These are phyloP conservation scores for Pythium aristosporum DNA, from an alignment of 352 stramenopile species.

Conservation along the genomic window DNA sequence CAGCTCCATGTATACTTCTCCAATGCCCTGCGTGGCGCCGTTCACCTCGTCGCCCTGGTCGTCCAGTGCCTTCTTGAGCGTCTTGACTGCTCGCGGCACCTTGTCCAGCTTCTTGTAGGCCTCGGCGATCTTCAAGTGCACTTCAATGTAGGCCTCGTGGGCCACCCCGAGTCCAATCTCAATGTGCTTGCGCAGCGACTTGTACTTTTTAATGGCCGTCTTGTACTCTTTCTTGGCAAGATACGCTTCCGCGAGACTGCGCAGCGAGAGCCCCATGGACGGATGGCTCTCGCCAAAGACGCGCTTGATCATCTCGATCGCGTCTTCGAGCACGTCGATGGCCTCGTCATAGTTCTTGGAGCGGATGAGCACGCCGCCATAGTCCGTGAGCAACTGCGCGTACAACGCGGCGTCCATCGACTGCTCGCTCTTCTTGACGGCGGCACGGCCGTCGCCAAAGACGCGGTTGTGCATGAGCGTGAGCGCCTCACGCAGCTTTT, in stretches of 20 bases:
- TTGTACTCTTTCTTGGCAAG: slow-evolving; percentile 73
- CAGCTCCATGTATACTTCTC: slow-evolving; percentile 80
- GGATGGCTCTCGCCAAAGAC: slow-evolving; percentile 82
- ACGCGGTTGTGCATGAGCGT: slow-evolving; percentile 66
- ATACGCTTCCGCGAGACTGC: slow-evolving; percentile 78
- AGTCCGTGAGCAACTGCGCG: slow-evolving; percentile 78
- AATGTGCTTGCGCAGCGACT: slow-evolving; percentile 67
- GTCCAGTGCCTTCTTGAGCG: slow-evolving; percentile 54
- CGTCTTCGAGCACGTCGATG: slow-evolving; percentile 75
- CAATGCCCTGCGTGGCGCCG: slow-evolving; percentile 61
- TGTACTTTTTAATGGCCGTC: slow-evolving; percentile 69
- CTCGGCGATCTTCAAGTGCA: slow-evolving; percentile 63
- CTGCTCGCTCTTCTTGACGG: slow-evolving; percentile 50
- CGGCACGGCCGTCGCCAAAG: slow-evolving; percentile 50
- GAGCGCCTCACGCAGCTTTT: slow-evolving; percentile 67
- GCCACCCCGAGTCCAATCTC: slow-evolving; percentile 57
- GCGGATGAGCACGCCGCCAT: slow-evolving; percentile 71
- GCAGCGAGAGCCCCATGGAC: slow-evolving; percentile 69
- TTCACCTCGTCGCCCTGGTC: slow-evolving; percentile 61
- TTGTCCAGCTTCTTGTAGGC: slow-evolving; percentile 70
- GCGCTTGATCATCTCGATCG: slow-evolving; percentile 65
- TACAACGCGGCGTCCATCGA: slow-evolving; percentile 75
- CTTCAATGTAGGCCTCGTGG: slow-evolving; percentile 79
- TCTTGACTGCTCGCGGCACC: slow-evolving; percentile 46
- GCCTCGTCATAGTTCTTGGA: slow-evolving; percentile 75